Evolutionary conservation across 2,329 filamentous ascomycete genomes (phyloP), one percentile per base, ranked within the genome.

Genomic region (Sporothrix mexicana): DNA sequence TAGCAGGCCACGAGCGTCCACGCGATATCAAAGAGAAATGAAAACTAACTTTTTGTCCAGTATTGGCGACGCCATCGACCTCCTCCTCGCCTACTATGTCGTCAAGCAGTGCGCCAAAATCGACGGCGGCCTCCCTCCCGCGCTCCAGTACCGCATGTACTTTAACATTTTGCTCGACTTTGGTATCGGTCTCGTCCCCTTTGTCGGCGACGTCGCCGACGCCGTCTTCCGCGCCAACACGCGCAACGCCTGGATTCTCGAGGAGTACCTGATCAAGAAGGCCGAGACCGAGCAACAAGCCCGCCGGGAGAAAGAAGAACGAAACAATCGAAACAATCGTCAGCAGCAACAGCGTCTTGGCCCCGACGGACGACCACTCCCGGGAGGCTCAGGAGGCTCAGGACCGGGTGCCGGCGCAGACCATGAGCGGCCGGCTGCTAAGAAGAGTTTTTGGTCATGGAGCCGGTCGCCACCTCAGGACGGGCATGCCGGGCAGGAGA

Each of bases 121-220:
- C 66, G 92, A 97, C 70, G 93, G 93, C 68, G 93, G 93, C 15
- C 87, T 98, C 4, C 91, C 91, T 1, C 76, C 81, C 4, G 78
- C 80, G 10, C 81, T 95, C 68, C 85, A 88, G 72, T 80, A 87
- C 41, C 87, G 87, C 78, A 98, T 99, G 96, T 81, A 94, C 75
- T 82, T 94, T 78, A 97, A 97, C 81, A 88, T 98, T 72, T 78
- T 87, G 3, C 74, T 95, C 55, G 93, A 97, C 79, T 93, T 96
- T 77, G 80, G 87, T 51, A 84, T 95, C 47, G 93, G 93, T 6
- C 82, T 96, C 2, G 84, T 95, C 0, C 93, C 93, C 0, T 88
- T 95, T 74, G 75, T 94, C 0, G 93, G 93, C n/a, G 93, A 95
- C 77, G 74, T 95, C 2, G 87, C 86, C 53, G 93, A 96, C 78